These are phyloP conservation scores for Metarhizium robertsii DNA, from an alignment of 2,329 filamentous ascomycete species.

Conservation along the genomic window DNA sequence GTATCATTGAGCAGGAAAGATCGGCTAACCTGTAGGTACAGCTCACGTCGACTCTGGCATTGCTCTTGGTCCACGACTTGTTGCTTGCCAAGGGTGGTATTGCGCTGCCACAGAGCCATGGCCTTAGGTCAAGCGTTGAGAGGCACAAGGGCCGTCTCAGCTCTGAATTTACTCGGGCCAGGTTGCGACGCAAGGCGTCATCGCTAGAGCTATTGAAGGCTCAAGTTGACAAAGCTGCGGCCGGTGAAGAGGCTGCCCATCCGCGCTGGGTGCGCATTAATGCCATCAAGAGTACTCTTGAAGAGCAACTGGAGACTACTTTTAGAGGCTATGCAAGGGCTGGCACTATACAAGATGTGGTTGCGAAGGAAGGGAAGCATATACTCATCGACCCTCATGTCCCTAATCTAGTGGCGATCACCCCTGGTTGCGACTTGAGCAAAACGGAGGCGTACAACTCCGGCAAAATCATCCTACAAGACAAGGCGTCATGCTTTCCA, in stretches of 20 bases:
- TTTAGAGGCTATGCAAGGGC: constrained; percentile 58
- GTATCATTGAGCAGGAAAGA: neutral
- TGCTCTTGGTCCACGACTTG: constrained; percentile 81
- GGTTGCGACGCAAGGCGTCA: constrained; percentile 61
- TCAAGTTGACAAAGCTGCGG: constrained; percentile 42
- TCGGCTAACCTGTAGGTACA: constrained; percentile 25
- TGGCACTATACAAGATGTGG: constrained; percentile 46
- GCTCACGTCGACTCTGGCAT: constrained; percentile 70
- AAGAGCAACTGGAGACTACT: constrained; percentile 63
- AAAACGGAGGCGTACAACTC: constrained; percentile 63
- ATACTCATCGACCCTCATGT: constrained; percentile 73
- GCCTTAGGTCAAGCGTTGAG: constrained; percentile 64
- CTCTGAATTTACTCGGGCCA: constrained; percentile 73
- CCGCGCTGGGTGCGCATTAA: constrained; percentile 94
- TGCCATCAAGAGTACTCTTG: constrained; percentile 59
- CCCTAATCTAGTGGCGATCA: constrained; percentile 73
- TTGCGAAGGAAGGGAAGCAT: constrained; percentile 33
- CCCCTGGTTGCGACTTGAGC: constrained; percentile 61
- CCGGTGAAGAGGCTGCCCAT: constrained; percentile 46
- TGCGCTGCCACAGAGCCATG: constrained; percentile 69
- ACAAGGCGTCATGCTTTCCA: constrained; percentile 95
- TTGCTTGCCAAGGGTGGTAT: constrained; percentile 75
- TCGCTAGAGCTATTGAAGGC: constrained; percentile 57
- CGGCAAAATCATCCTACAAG: constrained; percentile 81
- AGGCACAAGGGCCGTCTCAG: constrained; percentile 72